Conservation (phyloP, 2,329 filamentous ascomycete species). For the Talaromyces islandicus region DNA sequence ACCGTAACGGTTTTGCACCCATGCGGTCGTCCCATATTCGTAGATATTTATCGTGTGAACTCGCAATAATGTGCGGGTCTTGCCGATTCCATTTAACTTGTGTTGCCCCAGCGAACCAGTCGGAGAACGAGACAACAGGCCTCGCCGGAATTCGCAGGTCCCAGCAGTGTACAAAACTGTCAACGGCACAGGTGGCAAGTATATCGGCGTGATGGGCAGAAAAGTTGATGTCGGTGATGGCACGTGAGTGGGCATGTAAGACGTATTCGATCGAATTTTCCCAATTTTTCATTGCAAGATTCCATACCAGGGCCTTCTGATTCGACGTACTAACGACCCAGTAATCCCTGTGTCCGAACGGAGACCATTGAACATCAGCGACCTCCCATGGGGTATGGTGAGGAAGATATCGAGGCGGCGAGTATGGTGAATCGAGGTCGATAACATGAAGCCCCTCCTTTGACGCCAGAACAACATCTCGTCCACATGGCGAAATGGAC, state of each 20-base stretch:
- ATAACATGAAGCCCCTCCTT: slow-evolving; percentile 86
- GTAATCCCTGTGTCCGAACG: slow-evolving; percentile 80
- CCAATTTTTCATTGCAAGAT: slow-evolving; percentile 64
- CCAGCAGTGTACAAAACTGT: slow-evolving; percentile 91
- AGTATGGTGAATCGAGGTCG: slow-evolving; percentile 84
- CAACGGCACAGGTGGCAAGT: slow-evolving; percentile 83
- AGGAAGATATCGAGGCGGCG: slow-evolving; percentile 74
- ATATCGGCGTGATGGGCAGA: slow-evolving; percentile 87
- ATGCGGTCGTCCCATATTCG: slow-evolving; percentile 87
- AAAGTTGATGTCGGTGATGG: slow-evolving; percentile 95
- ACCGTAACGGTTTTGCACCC: slow-evolving; percentile 69
- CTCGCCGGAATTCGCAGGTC: slow-evolving; percentile 70
- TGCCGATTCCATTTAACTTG: slow-evolving; percentile 94
- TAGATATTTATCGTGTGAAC: slow-evolving; percentile 80
- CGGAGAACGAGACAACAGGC: slow-evolving; percentile 74
- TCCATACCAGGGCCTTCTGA: slow-evolving; percentile 91
- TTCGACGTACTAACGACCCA: slow-evolving; percentile 95
- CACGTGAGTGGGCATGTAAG: slow-evolving; percentile 75
- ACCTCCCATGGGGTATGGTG: slow-evolving; percentile 91
- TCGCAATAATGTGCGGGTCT: slow-evolving; percentile 79
- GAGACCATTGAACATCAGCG: slow-evolving; percentile 94
- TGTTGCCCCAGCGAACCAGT: slow-evolving; percentile 89
- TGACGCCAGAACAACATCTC: slow-evolving; percentile 86
- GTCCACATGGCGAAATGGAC: slow-evolving; percentile 84
- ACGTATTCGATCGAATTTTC: slow-evolving; percentile 85